Percentiles rank a stretch among this genome's conserved stretches.
phyloP scores from a whole-genome alignment of 331 rosid genomes.

The Spiraea crenata region DNA sequence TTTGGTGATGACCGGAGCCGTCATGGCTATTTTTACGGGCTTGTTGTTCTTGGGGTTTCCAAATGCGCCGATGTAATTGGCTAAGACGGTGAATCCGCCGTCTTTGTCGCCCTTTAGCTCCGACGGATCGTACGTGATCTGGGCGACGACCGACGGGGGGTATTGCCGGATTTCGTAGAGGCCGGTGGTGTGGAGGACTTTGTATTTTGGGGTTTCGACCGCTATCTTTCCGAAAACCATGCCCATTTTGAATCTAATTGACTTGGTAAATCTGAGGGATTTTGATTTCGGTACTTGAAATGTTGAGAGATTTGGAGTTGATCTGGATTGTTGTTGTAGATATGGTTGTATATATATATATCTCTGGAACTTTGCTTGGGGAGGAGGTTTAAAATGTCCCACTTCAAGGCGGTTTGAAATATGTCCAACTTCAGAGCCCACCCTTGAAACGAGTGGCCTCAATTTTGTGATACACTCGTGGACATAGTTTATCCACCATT shows the following conservation, averaged over 20 bases:
- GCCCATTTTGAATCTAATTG: slow-evolving; percentile 49
- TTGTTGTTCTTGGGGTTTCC: slow-evolving; percentile 68
- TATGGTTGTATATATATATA: background rate
- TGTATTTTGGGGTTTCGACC: slow-evolving; percentile 60
- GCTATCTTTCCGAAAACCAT: slow-evolving; percentile 64
- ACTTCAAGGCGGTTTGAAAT: no score
- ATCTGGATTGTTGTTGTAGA: background rate
- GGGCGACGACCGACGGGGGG: slow-evolving; percentile 59
- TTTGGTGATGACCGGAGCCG: slow-evolving; percentile 79
- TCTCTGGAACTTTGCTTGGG: slow-evolving; percentile 1
- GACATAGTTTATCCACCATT: no score
- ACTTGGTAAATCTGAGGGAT: background rate
- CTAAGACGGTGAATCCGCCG: slow-evolving; percentile 70
- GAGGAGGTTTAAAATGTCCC: background rate
- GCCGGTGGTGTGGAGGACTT: slow-evolving; percentile 42
- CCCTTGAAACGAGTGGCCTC: no score
- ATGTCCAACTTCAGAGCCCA: no score
- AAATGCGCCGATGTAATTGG: slow-evolving; percentile 80
- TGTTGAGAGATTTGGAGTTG: background rate
- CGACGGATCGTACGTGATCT: slow-evolving; percentile 74
- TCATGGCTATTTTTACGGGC: slow-evolving; percentile 85
- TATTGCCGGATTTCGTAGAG: slow-evolving; percentile 74
- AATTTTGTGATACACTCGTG: no score
- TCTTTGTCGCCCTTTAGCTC: slow-evolving; percentile 71
- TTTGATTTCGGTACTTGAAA: background rate